Evolutionary conservation across 2,329 filamentous ascomycete species (phyloP).

Genomic region (Acarospora socialis): DNA sequence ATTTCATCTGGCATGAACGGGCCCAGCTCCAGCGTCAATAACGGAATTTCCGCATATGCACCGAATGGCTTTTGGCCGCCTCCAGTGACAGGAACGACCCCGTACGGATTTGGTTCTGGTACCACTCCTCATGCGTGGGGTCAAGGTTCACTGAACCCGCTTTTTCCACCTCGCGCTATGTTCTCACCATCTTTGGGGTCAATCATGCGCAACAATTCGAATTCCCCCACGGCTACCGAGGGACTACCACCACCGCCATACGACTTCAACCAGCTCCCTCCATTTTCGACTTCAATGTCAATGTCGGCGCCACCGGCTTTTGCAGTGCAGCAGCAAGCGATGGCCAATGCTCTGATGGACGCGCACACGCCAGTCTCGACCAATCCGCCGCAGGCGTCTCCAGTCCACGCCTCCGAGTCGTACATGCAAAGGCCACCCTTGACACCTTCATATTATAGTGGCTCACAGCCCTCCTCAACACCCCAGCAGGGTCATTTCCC

Average conservation of each 20-base stretch:
- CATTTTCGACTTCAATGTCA: constrained; percentile 43
- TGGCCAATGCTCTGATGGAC: constrained; percentile 32
- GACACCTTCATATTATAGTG: constrained; percentile 47
- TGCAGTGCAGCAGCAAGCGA: constrained; percentile 33
- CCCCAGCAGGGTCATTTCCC: constrained; percentile 34
- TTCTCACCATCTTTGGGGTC: constrained; percentile 45
- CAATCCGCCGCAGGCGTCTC: constrained; percentile 35
- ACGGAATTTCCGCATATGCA: constrained; percentile 43
- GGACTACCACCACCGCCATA: constrained; percentile 53
- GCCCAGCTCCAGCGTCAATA: constrained; percentile 42
- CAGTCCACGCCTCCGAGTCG: constrained; percentile 44
- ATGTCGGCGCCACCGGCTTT: constrained; percentile 39
- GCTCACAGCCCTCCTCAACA: constrained; percentile 37
- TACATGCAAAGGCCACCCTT: constrained; percentile 42
- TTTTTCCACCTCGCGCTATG: constrained; percentile 34
- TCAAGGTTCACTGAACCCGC: constrained; percentile 22
- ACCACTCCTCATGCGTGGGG: constrained; percentile 33
- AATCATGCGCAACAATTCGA: constrained; percentile 37
- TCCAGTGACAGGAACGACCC: constrained; percentile 40
- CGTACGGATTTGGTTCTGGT: constrained; percentile 38
- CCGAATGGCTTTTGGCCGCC: constrained; percentile 45
- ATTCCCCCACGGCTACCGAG: constrained; percentile 47
- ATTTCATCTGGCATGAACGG: constrained; percentile 47
- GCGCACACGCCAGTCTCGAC: constrained; percentile 35
- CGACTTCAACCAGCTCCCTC: constrained; percentile 47